Base-by-base conservation (phyloP, 192 early-diverging fungal genomes). In the Mortierella claussenii region DNA sequence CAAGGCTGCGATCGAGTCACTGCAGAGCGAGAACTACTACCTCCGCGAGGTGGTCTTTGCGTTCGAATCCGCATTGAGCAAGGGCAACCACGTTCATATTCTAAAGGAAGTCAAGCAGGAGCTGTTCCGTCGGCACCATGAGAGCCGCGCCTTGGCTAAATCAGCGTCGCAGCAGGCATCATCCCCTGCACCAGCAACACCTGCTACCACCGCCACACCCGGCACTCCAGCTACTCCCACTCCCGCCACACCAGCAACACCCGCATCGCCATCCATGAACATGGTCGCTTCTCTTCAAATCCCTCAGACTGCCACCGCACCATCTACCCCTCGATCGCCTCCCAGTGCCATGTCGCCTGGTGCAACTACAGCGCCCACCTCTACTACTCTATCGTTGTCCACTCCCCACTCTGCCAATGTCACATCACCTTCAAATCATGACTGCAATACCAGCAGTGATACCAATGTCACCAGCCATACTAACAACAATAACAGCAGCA, bases 1-100 rank as follows among this genome's bases (percentile, higher is more conserved):
- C 42, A 80, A 76, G 34, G 53, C 47, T 18, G 51, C 53, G 5
- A 34, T 76, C 9, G 81, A 84, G 44, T 37, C 73, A 1, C 61
- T 79, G 27, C 65, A 80, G n/a, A 65, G 59, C 33, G 82, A 88
- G 47, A 83, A 60, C 34, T 79, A 60, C 44, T 85, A 84, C 47
- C 67, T 82, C 15, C 83, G 81, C 33, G 80, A 80, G 52, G 53
- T 85, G 0, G 59, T 81, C 27, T 60, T 83, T 49, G 79, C 74
- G 11, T 76, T 86, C 44, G 82, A 88, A 56, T 57, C 48, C 24
- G 68, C 69, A 0, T 57, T 83, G 30, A 76, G 73, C 36, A 76
- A 76, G 23, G 65, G 63, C 5, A 61, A 61, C 34, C 64, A 67
- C 23, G 27, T 62, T 23, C 45, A 45, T 24, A 67, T 76, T 26